phyloP scores from a whole-genome alignment of 2,329 filamentous ascomycete species.

The Beauveria sp. region DNA sequence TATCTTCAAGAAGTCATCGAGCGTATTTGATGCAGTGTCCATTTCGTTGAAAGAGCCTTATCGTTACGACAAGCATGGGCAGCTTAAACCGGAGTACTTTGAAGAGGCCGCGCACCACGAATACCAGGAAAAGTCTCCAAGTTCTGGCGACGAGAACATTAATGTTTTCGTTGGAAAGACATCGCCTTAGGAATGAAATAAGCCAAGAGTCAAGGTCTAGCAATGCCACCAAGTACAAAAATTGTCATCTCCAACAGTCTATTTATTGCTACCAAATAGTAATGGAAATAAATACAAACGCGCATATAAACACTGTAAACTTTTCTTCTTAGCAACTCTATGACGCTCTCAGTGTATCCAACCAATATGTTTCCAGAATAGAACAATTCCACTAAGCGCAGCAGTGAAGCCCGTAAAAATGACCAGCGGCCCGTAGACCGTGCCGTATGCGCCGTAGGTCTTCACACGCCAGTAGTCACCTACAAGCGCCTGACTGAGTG shows the following conservation, averaged over 20 bases:
- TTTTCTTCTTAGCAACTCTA: neutral
- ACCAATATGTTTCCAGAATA: slow-evolving; percentile 31
- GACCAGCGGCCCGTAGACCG: slow-evolving; percentile 43
- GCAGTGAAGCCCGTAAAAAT: slow-evolving; percentile 48
- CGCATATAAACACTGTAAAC: neutral
- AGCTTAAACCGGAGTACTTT: slow-evolving; percentile 1
- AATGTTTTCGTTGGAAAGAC: neutral
- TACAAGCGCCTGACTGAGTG: slow-evolving; percentile 42
- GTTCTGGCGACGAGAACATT: slow-evolving; percentile 6
- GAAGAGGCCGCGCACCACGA: slow-evolving; percentile 3
- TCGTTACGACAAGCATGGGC: neutral
- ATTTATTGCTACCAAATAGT: too few species aligned
- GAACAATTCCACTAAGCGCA: slow-evolving; percentile 37
- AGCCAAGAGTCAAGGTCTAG: too few species aligned
- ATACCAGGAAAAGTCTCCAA: slow-evolving; percentile 1
- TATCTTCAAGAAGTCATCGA: slow-evolving; percentile 9
- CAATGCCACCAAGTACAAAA: too few species aligned
- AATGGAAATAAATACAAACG: neutral
- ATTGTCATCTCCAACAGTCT: too few species aligned
- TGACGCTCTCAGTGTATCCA: slow-evolving; percentile 20
- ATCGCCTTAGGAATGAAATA: neutral
- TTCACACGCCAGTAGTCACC: slow-evolving; percentile 33
- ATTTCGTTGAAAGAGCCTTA: slow-evolving; percentile 2
- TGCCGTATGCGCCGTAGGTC: slow-evolving; percentile 36
- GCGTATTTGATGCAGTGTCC: slow-evolving; percentile 4